Evolutionary conservation across 176 grass and related monocot genomes (phyloP).

Genomic region (Ensete ventricosum): DNA sequence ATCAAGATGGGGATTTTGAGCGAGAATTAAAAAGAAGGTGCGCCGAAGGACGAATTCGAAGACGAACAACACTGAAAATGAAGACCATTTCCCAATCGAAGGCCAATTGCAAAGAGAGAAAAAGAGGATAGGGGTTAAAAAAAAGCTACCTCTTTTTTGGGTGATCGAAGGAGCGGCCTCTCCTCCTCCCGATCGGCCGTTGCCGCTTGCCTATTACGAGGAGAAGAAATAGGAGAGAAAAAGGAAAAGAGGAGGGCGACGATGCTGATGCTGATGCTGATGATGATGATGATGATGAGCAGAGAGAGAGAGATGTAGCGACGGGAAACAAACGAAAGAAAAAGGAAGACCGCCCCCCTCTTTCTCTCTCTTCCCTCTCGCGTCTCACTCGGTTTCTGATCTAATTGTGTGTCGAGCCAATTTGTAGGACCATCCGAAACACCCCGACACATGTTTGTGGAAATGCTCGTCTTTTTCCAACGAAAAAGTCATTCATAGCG

Average conservation of each 20-base stretch:
- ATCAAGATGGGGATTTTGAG: not conserved
- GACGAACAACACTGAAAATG: not conserved
- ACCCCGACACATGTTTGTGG: too few species aligned
- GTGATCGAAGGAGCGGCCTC: not conserved
- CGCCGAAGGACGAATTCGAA: not conserved
- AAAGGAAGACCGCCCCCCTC: not conserved
- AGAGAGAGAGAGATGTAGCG: not conserved
- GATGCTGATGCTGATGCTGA: not conserved
- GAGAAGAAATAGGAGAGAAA: not conserved
- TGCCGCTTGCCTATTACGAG: not conserved
- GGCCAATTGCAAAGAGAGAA: not conserved
- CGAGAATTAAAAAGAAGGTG: not conserved
- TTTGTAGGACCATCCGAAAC: not conserved
- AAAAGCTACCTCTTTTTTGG: not conserved
- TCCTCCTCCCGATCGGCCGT: not conserved
- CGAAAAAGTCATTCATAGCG: too few species aligned
- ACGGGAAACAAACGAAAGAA: not conserved
- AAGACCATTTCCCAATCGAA: not conserved
- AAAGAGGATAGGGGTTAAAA: not conserved
- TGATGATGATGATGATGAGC: not conserved
- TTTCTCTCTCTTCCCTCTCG: not conserved
- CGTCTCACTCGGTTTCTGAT: not conserved
- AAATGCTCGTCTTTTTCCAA: too few species aligned
- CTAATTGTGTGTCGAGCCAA: not conserved
- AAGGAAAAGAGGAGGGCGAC: not conserved